phyloP scores from a whole-genome alignment of 2,329 filamentous ascomycete species.

The Exserohilum rostratum region DNA sequence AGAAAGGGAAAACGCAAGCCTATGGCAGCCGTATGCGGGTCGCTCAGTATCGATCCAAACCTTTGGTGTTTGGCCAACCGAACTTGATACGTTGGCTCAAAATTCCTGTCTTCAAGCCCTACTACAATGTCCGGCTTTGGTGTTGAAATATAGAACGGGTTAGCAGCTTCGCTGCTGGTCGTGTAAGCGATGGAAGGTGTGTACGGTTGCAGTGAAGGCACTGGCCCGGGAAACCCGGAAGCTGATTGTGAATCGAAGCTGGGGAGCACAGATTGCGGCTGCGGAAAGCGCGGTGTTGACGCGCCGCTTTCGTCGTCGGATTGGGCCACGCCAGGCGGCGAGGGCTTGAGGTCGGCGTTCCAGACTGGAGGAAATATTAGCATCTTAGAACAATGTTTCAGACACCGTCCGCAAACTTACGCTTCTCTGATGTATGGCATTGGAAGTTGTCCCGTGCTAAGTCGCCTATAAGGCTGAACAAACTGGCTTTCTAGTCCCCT shows the following conservation, averaged over 20 bases:
- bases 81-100: conserved; percentile 8
- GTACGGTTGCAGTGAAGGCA: conserved; percentile 20
- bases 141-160: conserved; percentile 25
- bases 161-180: conserved; percentile 23
- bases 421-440: conserved; percentile 23
- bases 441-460: conserved; percentile 12
- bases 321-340: conserved; percentile 4
- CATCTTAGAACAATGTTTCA: conserved; percentile 1
- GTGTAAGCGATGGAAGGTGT: conserved; percentile 17
- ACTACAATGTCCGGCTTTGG: conserved; percentile 25
- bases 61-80: conserved; percentile 16
- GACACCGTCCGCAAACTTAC: conserved; percentile 10
- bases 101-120: conserved; percentile 19
- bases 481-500: conserved; percentile 24
- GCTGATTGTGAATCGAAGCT: conserved; percentile 11
- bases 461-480: conserved; percentile 14
- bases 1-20: conserved; percentile 26
- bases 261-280: conserved; percentile 9
- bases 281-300: conserved; percentile 6
- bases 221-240: conserved; percentile 12
- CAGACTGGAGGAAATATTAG: conserved; percentile 14
- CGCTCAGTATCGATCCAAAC: conserved; percentile 17
- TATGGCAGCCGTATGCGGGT: conserved; percentile 23
- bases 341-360: conserved; percentile 23
- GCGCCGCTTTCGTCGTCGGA: conserved; percentile 6